Conservation (phyloP, 176 grass and related monocot species). For the Tillandsia leiboldiana region DNA sequence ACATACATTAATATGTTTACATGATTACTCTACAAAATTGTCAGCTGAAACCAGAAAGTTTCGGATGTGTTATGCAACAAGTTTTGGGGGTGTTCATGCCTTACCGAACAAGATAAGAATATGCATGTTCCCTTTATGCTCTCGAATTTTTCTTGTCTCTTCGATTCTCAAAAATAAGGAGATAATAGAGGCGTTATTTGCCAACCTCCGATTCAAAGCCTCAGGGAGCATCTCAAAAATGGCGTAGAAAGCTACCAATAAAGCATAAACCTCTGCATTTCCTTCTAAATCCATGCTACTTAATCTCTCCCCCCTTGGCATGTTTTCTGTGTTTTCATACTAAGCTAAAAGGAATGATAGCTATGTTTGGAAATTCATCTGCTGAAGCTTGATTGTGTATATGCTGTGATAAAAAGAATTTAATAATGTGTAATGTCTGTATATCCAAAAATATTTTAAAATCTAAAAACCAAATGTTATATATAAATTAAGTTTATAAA, state of each 20-base stretch:
- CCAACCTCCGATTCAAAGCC: constrained; percentile 68
- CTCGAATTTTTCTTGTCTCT: not conserved
- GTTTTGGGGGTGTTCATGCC: constrained; percentile 61
- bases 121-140: constrained; percentile 24
- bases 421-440: no score
- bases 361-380: no score
- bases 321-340: no score
- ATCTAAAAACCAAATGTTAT: no score
- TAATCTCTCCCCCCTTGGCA: not conserved
- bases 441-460: no score
- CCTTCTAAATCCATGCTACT: not conserved
- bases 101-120: constrained; percentile 66
- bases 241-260: constrained; percentile 10
- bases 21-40: no score
- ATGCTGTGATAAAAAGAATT: no score
- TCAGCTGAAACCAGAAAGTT: constrained; percentile 35
- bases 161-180: not conserved
- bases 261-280: not conserved
- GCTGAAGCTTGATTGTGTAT: no score
- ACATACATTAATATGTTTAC: not conserved
- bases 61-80: constrained; percentile 66
- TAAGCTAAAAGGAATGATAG: no score
- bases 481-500: no score
- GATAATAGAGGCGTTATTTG: constrained; percentile 11
- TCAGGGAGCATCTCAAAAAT: constrained; percentile 70